Evolutionary conservation across 2,329 filamentous ascomycete species (phyloP), one percentile per base, ranked within the genome.

Genomic region (Neonectria sp.): DNA sequence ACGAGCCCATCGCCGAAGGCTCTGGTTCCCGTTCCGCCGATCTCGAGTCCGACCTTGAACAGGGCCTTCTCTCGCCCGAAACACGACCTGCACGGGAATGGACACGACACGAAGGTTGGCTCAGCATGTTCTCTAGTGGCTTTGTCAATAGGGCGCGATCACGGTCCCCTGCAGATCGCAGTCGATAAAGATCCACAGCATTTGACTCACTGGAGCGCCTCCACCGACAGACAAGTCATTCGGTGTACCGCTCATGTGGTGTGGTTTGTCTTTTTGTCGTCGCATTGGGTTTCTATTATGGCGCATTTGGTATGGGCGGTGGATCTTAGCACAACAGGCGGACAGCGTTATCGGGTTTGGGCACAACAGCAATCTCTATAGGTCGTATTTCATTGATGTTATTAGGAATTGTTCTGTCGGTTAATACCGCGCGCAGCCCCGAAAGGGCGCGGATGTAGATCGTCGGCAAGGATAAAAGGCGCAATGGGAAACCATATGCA

Each of bases 21-120:
- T 77, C 79, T 1, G 77, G 78, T 33, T 74, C 77, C 27, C 75
- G 73, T 12, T 76, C 78, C 3, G 73, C 69, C 12, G 78, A 79
- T 12, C 71, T 75, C 29, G 77, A 79, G 15, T 70, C 77, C 1
- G 85, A 87, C 58, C 72, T 85, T 3, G 86, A 87, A 68, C 83
- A 84, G 40, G 85, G 85, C 2, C 71, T 82, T 3, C 66, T 68
- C 15, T 64, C 73, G 0, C 60, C 72, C 15, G 75, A 73, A 15
- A 33, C 71, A 3, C 68, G 73, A 31, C 69, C 73, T 7, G 58
- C 73, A 3, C 67, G 68, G 11, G 61, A 66, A 49, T 62, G 70
- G 55, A 73, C 65, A 9, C 77, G 77, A 46, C 71, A 75, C 3
- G 79, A 82, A 12, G 77, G 79, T 37, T 84, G 83, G 82, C 70